Evolutionary conservation across 2,329 filamentous ascomycete genomes (phyloP).

Genomic region (Paraphaeosphaeria sporulosa): DNA sequence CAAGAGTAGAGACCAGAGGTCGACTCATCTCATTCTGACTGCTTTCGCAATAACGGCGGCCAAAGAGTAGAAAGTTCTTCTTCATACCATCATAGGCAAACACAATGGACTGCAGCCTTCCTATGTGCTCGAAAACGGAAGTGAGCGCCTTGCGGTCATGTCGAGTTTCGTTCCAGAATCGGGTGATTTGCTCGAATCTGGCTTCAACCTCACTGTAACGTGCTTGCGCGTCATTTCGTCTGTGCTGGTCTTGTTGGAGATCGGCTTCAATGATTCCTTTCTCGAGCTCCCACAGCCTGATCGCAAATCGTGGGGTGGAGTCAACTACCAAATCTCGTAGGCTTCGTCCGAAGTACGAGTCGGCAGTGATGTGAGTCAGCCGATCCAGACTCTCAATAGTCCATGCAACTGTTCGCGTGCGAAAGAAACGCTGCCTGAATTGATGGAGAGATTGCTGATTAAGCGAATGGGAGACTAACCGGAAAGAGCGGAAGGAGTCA

Average conservation of each 20-base stretch:
- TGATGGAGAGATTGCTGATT: slow-evolving; percentile 25
- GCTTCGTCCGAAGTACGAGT: slow-evolving; percentile 24
- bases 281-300: slow-evolving; percentile 31
- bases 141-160: slow-evolving; percentile 30
- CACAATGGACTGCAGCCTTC: slow-evolving; percentile 23
- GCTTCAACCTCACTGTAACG: slow-evolving; percentile 5
- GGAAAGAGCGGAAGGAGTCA: slow-evolving; percentile 25
- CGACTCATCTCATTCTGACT: slow-evolving; percentile 33
- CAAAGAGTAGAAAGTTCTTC: slow-evolving; percentile 15
- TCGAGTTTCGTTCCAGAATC: slow-evolving; percentile 38
- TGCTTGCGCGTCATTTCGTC: background rate
- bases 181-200: slow-evolving; percentile 19
- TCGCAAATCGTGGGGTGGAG: slow-evolving; percentile 35
- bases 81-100: slow-evolving; percentile 28
- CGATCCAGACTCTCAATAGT: slow-evolving; percentile 22
- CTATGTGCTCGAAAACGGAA: slow-evolving; percentile 26
- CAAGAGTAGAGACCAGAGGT: slow-evolving; percentile 27
- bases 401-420: slow-evolving; percentile 27
- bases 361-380: slow-evolving; percentile 25
- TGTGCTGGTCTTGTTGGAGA: slow-evolving; percentile 13
- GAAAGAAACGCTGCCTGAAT: slow-evolving; percentile 36
- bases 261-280: slow-evolving; percentile 13
- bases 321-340: slow-evolving; percentile 34
- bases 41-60: slow-evolving; percentile 24
- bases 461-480: slow-evolving; percentile 26